These are phyloP conservation scores for Botrytis porri DNA, from an alignment of 2,329 filamentous ascomycete genomes.

Conservation along the genomic window DNA sequence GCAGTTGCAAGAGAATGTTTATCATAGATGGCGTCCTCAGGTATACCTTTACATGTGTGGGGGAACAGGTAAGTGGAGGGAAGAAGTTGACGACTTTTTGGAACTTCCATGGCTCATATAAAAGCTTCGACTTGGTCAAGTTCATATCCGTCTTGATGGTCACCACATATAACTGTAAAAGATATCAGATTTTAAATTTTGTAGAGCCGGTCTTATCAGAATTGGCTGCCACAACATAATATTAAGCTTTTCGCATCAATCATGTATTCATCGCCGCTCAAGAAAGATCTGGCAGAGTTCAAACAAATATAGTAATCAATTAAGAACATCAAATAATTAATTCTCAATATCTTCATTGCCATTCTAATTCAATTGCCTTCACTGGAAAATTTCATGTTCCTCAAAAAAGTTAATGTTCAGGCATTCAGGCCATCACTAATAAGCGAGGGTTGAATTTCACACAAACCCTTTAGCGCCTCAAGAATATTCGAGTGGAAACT, in stretches of 20 bases:
- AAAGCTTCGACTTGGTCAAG: not conserved
- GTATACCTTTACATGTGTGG: not conserved
- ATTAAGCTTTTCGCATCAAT: not conserved
- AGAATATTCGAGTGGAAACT: constrained; percentile 17
- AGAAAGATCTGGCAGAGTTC: not conserved
- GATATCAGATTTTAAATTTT: not conserved
- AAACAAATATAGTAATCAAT: not conserved
- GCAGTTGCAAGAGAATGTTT: no score
- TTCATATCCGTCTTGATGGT: not conserved
- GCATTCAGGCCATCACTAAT: constrained; percentile 9
- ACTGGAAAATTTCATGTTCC: not conserved
- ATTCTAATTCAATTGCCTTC: not conserved
- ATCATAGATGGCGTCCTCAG: not conserved
- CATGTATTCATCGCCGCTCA: not conserved
- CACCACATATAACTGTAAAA: not conserved
- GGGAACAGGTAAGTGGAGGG: not conserved
- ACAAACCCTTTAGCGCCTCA: constrained; percentile 20
- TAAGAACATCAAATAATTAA: not conserved
- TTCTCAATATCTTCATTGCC: not conserved
- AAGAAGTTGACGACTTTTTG: not conserved
- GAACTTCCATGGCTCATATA: not conserved
- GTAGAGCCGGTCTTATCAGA: not conserved
- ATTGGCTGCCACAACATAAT: not conserved
- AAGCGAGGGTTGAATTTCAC: constrained; percentile 18
- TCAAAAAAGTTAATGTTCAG: not conserved